Evolutionary conservation across 106 monocot genomes (phyloP), one percentile per base, ranked within the genome.

Genomic region (Dioscorea zingiberensis): DNA sequence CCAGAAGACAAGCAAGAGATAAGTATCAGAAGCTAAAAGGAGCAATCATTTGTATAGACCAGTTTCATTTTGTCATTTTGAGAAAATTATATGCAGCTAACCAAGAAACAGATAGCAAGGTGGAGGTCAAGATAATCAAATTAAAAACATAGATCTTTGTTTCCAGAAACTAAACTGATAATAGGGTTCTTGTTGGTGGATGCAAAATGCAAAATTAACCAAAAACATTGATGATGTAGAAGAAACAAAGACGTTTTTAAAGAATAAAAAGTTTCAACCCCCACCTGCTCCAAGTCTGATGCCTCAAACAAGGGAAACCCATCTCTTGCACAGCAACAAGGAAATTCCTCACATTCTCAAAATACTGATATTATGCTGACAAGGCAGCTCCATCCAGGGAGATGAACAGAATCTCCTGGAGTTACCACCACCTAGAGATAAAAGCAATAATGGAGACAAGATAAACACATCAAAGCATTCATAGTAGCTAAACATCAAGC

Each of bases 271-370:
- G 38, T 38, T 6, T 38, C 4, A 10, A 38, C 38, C 38, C 13
- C 0, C 7, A 98, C 97, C 91, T 98, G 83, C 66, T 98, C 97
- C 13, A 98, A 73, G 74, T 98, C 97, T 18, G 88, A 98, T 58
- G 91, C 92, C 72, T 98, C 92, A 73, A 98, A 98, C 19, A 71
- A 72, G 0, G 97, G 45, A 98, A 59, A 23, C 97, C 92, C 44
- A 86, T 81, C 22, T 92, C 86, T 62, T 89, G 84, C 23, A 81
- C 74, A 13, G 88, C 88, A 60, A 86, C 91, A 49, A 92, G 92
- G 30, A 86, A 98, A 62, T 98, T 98, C 29, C 97, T 79, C 12
- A 98, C 77, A 64, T 98, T 98, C 82, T 98, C 97, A 70, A 98
- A 98, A 62, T 98, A 98, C 57, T 98, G 97, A 69, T 83, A n/a